Evolutionary conservation across 2,329 filamentous ascomycete species (phyloP).

Genomic region (Ampelomyces quisqualis): DNA sequence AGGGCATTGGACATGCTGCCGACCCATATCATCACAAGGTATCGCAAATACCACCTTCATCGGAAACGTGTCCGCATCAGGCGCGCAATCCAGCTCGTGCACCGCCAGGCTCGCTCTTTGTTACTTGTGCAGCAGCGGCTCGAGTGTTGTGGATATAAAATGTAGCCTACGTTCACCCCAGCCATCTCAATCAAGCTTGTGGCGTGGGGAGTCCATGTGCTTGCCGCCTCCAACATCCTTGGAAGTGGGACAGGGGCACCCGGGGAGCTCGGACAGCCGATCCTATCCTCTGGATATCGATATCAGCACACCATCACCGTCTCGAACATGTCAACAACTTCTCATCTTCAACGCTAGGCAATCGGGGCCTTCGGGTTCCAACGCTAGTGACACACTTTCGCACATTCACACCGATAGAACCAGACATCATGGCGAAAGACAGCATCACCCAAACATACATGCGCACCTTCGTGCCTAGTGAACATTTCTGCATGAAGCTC

Average conservation of each 20-base stretch:
- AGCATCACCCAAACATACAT: background rate
- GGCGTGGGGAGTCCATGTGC: constrained; percentile 14
- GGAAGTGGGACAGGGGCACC: constrained; percentile 8
- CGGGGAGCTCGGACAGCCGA: constrained; percentile 22
- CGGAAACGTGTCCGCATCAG: constrained; percentile 7
- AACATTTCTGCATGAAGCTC: background rate
- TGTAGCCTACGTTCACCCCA: constrained; percentile 15
- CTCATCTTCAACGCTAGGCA: constrained; percentile 10
- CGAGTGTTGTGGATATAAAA: constrained; percentile 11
- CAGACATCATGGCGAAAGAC: background rate
- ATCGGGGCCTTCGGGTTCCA: constrained; percentile 18
- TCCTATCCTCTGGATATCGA: too few relatives aligned
- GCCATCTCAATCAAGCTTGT: constrained; percentile 11
- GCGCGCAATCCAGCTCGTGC: constrained; percentile 2
- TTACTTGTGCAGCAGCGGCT: constrained; percentile 25
- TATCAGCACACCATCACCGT: constrained; percentile 15
- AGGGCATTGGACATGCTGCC: constrained; percentile 11
- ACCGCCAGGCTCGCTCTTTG: background rate
- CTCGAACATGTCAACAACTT: constrained; percentile 13
- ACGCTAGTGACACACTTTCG: constrained; percentile 4
- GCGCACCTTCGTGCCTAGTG: background rate
- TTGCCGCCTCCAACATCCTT: constrained; percentile 21
- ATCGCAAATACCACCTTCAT: constrained; percentile 9
- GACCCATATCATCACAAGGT: constrained; percentile 24
- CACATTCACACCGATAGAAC: background rate